These are phyloP conservation scores for Lachnellula hyalina DNA, from an alignment of 2,329 filamentous ascomycete genomes.

Conservation along the genomic window DNA sequence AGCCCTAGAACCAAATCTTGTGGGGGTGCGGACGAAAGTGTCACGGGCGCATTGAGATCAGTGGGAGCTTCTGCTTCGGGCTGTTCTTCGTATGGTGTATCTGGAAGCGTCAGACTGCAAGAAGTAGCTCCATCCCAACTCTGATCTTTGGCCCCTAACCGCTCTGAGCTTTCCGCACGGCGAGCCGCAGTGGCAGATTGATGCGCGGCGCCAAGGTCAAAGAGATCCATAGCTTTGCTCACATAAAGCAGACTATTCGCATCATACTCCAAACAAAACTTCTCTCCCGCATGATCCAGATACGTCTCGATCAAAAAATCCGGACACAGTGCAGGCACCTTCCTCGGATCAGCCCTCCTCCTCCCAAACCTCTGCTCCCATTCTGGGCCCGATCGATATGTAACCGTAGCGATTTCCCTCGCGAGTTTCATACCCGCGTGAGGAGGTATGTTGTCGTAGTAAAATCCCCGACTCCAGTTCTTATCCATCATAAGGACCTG, in stretches of 20 bases:
- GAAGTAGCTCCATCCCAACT: constrained; percentile 33
- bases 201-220: constrained; percentile 72
- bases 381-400: constrained; percentile 91
- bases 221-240: constrained; percentile 98
- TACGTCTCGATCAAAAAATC: constrained; percentile 99
- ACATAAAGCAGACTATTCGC: constrained; percentile 94
- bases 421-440: constrained; percentile 98
- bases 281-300: constrained; percentile 94
- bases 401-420: constrained; percentile 94
- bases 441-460: constrained; percentile 82
- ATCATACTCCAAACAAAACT: constrained; percentile 95
- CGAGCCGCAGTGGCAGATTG: constrained; percentile 42
- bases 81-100: constrained; percentile 82
- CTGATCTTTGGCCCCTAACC: constrained; percentile 43
- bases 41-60: constrained; percentile 30
- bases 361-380: constrained; percentile 95
- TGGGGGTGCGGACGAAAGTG: constrained; percentile 53
- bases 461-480: constrained; percentile 93
- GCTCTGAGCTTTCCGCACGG: constrained; percentile 42
- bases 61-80: constrained; percentile 41
- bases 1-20: constrained; percentile 76
- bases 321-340: constrained; percentile 88
- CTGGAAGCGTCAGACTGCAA: constrained; percentile 80
- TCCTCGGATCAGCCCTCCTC: constrained; percentile 75
- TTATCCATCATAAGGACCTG: constrained; percentile 99